Conservation (phyloP, 768 basidiomycete species). For the Lepiota venenata region DNA sequence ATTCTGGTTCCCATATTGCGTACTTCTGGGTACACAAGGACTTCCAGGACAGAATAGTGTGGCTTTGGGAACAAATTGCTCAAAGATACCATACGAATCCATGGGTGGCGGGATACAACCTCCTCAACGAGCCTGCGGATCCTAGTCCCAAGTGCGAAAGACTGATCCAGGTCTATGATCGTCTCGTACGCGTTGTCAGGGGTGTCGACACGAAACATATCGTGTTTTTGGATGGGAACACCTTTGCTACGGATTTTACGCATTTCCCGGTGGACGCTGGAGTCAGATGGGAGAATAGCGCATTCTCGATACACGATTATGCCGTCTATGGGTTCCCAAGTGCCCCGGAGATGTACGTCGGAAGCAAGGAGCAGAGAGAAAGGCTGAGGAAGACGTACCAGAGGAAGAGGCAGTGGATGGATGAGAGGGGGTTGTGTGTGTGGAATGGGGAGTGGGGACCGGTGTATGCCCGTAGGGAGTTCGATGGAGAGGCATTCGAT, state of each 20-base stretch:
- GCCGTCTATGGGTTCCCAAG: conserved; percentile 68
- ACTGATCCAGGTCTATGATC: conserved; percentile 63
- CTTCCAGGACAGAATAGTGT: conserved; percentile 74
- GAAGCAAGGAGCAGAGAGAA: conserved; percentile 48
- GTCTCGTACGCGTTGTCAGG: conserved; percentile 66
- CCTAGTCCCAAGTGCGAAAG: conserved; percentile 48
- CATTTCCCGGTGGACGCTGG: conserved; percentile 54
- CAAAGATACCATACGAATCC: conserved; percentile 67
- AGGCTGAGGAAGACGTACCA: conserved; percentile 54
- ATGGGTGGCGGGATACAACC: conserved; percentile 86
- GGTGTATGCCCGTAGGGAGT: conserved; percentile 65
- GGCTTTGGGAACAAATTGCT: conserved; percentile 76
- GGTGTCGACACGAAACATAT: conserved; percentile 65
- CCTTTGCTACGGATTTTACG: conserved; percentile 76
- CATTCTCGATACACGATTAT: conserved; percentile 80
- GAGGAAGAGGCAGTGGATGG: conserved; percentile 76
- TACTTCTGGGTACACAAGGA: conserved; percentile 81
- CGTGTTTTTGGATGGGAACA: conserved; percentile 82
- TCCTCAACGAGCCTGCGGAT: conserved; percentile 80
- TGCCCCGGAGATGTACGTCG: conserved; percentile 55
- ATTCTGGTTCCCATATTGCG: conserved; percentile 61
- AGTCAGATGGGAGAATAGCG: conserved; percentile 64
- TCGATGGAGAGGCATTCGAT: conserved; percentile 62
- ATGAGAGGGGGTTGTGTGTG: conserved; percentile 58
- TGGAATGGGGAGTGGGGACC: conserved; percentile 88